A percentile compares a stretch with the other conserved stretches of the same genome.
These are phyloP conservation scores for Schizochytrium sp. DNA, from an alignment of 108 stramenopile genomes.

Conservation along the genomic window DNA sequence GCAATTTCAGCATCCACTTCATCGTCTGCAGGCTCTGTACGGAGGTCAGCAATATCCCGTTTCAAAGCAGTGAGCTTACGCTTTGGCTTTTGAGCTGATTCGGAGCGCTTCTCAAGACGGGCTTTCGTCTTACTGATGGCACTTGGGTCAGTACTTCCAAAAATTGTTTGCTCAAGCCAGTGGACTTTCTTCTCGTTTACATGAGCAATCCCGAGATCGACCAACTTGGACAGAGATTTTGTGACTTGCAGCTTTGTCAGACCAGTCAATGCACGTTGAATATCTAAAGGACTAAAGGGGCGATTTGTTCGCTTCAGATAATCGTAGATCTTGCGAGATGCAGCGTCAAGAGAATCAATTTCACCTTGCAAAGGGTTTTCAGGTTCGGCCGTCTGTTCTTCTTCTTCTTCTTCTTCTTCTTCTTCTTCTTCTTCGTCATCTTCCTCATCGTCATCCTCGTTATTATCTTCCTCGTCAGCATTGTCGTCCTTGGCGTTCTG, in stretches of 20 bases:
- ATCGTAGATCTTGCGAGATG: constrained; percentile 3
- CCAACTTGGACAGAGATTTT: constrained; percentile 5
- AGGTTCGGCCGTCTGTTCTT: neutral
- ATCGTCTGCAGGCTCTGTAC: constrained; percentile 1
- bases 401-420: neutral
- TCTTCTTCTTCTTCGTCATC: neutral
- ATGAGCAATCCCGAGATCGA: constrained; percentile 11
- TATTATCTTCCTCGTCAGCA: constrained; percentile 3
- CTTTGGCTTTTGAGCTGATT: neutral
- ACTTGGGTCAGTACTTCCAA: neutral
- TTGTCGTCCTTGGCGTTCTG: neutral
- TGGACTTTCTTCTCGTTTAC: constrained; percentile 18
- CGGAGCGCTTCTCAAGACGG: neutral
- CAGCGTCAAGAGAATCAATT: neutral
- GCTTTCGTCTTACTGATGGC: neutral
- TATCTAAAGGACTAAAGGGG: neutral
- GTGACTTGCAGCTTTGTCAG: constrained; percentile 33
- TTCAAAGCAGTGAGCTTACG: constrained; percentile 15
- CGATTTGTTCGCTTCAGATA: constrained; percentile 35
- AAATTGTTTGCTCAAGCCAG: constrained; percentile 19
- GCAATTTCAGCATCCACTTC: neutral
- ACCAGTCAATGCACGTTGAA: neutral
- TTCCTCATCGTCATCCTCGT: neutral
- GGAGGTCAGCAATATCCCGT: constrained; percentile 7
- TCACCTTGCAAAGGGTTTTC: constrained; percentile 6